phyloP scores from a whole-genome alignment of 208 protist genomes.

The Trypanosoma melophagium region DNA sequence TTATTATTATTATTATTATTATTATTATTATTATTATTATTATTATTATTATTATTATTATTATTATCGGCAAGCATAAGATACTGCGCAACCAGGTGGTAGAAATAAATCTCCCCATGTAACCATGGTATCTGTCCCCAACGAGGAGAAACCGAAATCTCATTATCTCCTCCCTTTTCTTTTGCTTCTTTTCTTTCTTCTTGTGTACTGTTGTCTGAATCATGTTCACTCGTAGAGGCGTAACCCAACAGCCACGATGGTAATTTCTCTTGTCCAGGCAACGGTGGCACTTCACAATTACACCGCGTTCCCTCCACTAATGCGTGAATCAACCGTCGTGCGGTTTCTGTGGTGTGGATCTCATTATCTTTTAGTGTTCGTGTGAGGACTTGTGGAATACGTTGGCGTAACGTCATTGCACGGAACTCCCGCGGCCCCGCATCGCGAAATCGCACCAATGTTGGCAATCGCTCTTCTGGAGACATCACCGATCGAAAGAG shows the following conservation, averaged over 20 bases:
- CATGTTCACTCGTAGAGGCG: slow-evolving; percentile 51
- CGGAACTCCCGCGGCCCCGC: slow-evolving; percentile 65
- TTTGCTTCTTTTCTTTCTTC: neutral
- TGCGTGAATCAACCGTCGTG: slow-evolving; percentile 25
- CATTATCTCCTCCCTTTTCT: slow-evolving; percentile 1
- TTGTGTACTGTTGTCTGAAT: slow-evolving; percentile 10
- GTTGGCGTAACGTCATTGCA: slow-evolving; percentile 51
- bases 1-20: slow-evolving; percentile 4
- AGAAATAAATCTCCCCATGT: slow-evolving; percentile 89
- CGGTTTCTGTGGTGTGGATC: slow-evolving; percentile 18
- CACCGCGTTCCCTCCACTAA: slow-evolving; percentile 37
- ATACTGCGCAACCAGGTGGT: slow-evolving; percentile 83
- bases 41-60: neutral
- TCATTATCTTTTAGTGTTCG: slow-evolving; percentile 56
- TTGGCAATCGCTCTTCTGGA: slow-evolving; percentile 54
- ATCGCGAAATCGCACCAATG: slow-evolving; percentile 79
- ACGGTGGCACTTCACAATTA: slow-evolving; percentile 57
- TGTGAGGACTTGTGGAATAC: slow-evolving; percentile 53
- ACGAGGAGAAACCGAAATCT: slow-evolving; percentile 35
- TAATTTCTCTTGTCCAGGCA: slow-evolving; percentile 62
- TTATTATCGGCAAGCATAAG: slow-evolving; percentile 45
- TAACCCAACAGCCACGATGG: slow-evolving; percentile 79
- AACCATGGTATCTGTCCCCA: slow-evolving; percentile 91
- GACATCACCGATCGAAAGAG: slow-evolving; percentile 55
- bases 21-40: neutral